phyloP scores from a whole-genome alignment of 2,329 filamentous ascomycete species.

The Fusarium praegraminearum region DNA sequence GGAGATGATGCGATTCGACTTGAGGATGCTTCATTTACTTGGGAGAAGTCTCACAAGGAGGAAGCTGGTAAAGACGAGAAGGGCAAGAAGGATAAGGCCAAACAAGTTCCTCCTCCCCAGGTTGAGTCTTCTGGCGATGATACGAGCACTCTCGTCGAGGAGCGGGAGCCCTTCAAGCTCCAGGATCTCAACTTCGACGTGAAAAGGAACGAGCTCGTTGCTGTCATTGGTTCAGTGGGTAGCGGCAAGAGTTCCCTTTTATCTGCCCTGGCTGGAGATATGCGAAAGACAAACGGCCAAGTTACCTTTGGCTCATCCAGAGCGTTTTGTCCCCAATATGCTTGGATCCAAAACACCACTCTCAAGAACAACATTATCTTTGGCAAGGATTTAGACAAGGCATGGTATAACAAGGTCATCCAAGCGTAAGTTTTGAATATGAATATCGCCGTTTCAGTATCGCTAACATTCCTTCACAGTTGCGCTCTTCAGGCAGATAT shows the following conservation, averaged over 20 bases:
- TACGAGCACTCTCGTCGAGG: conserved; percentile 68
- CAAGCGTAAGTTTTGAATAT: conserved; percentile 66
- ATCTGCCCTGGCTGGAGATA: conserved; percentile 90
- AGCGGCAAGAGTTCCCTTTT: conserved; percentile 92
- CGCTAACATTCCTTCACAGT: conserved; percentile 50
- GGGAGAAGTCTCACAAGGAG: conserved; percentile 77
- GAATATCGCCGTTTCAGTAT: neutral
- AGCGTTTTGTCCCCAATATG: conserved; percentile 95
- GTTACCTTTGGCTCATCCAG: conserved; percentile 81
- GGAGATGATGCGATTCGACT: conserved; percentile 78
- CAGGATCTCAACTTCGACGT: conserved; percentile 75
- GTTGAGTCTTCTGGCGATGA: conserved; percentile 56
- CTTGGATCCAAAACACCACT: conserved; percentile 96
- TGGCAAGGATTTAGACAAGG: conserved; percentile 78
- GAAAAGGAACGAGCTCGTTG: conserved; percentile 81
- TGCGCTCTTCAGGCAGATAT: conserved; percentile 88
- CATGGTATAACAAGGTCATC: conserved; percentile 88
- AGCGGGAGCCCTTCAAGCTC: conserved; percentile 77
- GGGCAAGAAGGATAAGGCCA: conserved; percentile 59
- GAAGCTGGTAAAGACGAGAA: conserved; percentile 58
- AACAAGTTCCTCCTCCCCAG: conserved; percentile 41
- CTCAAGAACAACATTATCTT: conserved; percentile 92
- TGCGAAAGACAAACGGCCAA: conserved; percentile 83
- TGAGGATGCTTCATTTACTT: conserved; percentile 82
- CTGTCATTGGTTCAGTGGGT: conserved; percentile 89